These are phyloP conservation scores for Mycena latifolia DNA, from an alignment of 768 basidiomycete species.

Conservation along the genomic window DNA sequence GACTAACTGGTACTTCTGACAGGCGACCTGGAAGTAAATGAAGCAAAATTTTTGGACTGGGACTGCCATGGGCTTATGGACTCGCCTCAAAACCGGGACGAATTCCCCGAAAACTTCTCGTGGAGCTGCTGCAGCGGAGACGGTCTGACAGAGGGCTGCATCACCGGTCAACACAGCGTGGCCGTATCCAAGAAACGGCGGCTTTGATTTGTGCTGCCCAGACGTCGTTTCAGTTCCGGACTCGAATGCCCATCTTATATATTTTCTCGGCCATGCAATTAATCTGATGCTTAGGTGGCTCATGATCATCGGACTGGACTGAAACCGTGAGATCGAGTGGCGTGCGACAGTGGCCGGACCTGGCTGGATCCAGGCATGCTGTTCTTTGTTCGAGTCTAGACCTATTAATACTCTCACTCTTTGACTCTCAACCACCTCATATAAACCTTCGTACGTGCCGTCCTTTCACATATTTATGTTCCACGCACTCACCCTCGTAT, in stretches of 20 bases:
- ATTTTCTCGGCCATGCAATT: slow-evolving; percentile 20
- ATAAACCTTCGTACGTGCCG: slow-evolving; percentile 7
- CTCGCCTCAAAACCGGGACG: slow-evolving; percentile 49
- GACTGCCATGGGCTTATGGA: slow-evolving; percentile 61
- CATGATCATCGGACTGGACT: slow-evolving; percentile 3
- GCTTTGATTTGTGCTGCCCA: slow-evolving; percentile 18
- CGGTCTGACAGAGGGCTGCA: slow-evolving; percentile 54
- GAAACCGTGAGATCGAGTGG: slow-evolving; percentile 13
- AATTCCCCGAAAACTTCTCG: slow-evolving; percentile 60
- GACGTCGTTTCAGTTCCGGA: slow-evolving; percentile 4
- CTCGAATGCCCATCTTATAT: slow-evolving; percentile 6
- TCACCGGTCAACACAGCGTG: slow-evolving; percentile 50
- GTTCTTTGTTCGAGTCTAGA: not conserved
- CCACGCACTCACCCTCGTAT: not conserved
- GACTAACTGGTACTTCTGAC: slow-evolving; percentile 4
- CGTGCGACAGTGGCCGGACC: not conserved
- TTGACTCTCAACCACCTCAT: not conserved
- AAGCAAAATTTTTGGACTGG: slow-evolving; percentile 57
- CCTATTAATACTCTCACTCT: slow-evolving; percentile 12
- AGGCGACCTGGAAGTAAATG: slow-evolving; percentile 58
- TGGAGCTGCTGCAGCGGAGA: slow-evolving; percentile 65
- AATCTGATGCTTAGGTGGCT: slow-evolving; percentile 1
- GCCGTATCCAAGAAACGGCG: slow-evolving; percentile 51
- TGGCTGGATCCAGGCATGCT: not conserved
- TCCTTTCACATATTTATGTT: not conserved